phyloP scores from a whole-genome alignment of 495 filamentous ascomycete genomes.

The Hypoxylon rickii region DNA sequence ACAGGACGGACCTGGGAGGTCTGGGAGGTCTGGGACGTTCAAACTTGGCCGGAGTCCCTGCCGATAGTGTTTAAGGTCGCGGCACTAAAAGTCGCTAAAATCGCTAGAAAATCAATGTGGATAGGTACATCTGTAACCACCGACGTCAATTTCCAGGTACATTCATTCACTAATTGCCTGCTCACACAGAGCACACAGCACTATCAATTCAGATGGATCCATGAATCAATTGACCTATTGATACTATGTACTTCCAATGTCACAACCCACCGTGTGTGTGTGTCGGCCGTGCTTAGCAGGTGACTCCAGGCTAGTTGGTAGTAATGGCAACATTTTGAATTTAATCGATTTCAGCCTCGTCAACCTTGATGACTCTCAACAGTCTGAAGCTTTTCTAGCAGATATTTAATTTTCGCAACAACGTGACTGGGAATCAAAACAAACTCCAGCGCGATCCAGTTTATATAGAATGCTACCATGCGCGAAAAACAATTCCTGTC shows the following conservation, averaged over 20 bases:
- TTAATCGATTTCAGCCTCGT: slow-evolving; percentile 12
- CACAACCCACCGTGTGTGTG: too few species aligned
- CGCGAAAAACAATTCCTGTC: background rate
- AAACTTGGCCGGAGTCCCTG: slow-evolving; percentile 12
- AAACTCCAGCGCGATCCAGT: background rate
- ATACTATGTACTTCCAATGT: background rate
- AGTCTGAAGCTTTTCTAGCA: too few species aligned
- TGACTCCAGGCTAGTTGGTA: background rate
- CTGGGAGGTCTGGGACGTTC: too few species aligned
- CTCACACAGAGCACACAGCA: too few species aligned
- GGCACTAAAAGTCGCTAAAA: slow-evolving; percentile 22
- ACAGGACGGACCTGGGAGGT: slow-evolving; percentile 14
- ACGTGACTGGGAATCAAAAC: too few species aligned
- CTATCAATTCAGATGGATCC: too few species aligned
- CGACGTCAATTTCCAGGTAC: slow-evolving; percentile 20
- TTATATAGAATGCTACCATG: background rate
- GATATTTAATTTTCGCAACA: too few species aligned
- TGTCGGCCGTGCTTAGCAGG: too few species aligned
- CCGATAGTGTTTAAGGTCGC: slow-evolving; percentile 19
- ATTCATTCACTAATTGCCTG: background rate
- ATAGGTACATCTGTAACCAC: slow-evolving; percentile 3
- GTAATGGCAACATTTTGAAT: background rate
- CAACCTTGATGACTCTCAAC: slow-evolving; percentile 1
- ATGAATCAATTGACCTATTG: background rate
- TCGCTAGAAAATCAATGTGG: background rate